phyloP scores from a whole-genome alignment of 148 eudicot species.

The Vaccinium macrocarpon region DNA sequence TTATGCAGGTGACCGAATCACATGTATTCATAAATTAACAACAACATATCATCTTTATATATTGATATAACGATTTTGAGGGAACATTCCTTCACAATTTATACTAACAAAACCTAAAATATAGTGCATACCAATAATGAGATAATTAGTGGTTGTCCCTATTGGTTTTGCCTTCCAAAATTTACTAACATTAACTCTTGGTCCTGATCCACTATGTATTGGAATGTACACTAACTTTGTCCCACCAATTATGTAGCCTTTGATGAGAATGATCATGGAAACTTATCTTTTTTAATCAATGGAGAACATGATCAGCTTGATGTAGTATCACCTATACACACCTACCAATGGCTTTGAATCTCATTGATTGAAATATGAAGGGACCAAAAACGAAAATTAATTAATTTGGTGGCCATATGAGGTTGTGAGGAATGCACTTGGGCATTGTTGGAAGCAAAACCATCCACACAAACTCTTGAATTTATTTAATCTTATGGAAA shows the following conservation, averaged over 20 bases:
- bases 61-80: too few relatives aligned
- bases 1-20: too few relatives aligned
- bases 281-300: neutral
- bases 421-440: neutral
- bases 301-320: neutral
- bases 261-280: neutral
- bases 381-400: neutral
- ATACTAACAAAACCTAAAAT: too few relatives aligned
- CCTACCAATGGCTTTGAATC: neutral
- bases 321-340: neutral
- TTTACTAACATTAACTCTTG: neutral
- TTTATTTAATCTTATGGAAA: too few relatives aligned
- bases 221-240: neutral
- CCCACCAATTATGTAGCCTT: slow-evolving; percentile 8
- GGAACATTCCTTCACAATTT: too few relatives aligned
- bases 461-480: too few relatives aligned
- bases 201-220: slow-evolving; percentile 5
- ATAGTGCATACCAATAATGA: too few relatives aligned
- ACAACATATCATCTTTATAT: too few relatives aligned
- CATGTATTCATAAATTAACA: too few relatives aligned
- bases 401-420: neutral
- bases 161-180: neutral
- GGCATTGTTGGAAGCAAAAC: neutral
- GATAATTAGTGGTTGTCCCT: neutral
- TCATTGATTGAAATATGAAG: neutral